Conservation (phyloP, 2,329 filamentous ascomycete species). For the Fusarium penzigii region DNA sequence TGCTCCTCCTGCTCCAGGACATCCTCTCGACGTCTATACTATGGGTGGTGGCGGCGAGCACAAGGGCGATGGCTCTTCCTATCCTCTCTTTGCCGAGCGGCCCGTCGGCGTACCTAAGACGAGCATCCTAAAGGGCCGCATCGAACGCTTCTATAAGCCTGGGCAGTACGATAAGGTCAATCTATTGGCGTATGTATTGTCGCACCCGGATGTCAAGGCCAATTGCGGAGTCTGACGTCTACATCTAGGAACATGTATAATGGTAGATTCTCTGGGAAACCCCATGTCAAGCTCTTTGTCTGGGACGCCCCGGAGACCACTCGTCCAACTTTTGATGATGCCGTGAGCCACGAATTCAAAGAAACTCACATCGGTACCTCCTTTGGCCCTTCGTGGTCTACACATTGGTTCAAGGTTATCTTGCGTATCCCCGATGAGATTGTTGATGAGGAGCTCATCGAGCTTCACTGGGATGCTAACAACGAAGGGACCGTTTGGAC, state of each 20-base stretch:
- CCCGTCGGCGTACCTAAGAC: conserved; percentile 78
- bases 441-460: conserved; percentile 75
- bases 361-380: conserved; percentile 72
- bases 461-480: conserved; percentile 94
- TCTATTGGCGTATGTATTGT: conserved; percentile 64
- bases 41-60: conserved; percentile 54
- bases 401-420: conserved; percentile 91
- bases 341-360: conserved; percentile 71
- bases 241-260: conserved; percentile 40
- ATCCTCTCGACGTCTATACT: conserved; percentile 33
- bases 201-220: background rate
- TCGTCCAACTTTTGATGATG: conserved; percentile 85
- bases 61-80: conserved; percentile 47
- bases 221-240: conserved; percentile 9
- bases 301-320: conserved; percentile 80
- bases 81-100: conserved; percentile 51
- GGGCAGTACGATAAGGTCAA: conserved; percentile 80
- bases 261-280: conserved; percentile 58
- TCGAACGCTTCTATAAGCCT: conserved; percentile 75
- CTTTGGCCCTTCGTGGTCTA: conserved; percentile 95
- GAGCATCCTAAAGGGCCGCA: conserved; percentile 80
- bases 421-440: conserved; percentile 76
- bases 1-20: conserved; percentile 37
- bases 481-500: conserved; percentile 96
- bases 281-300: conserved; percentile 80